These are phyloP conservation scores for Ramaria sp. DNA, from an alignment of 768 basidiomycete genomes.

Conservation along the genomic window DNA sequence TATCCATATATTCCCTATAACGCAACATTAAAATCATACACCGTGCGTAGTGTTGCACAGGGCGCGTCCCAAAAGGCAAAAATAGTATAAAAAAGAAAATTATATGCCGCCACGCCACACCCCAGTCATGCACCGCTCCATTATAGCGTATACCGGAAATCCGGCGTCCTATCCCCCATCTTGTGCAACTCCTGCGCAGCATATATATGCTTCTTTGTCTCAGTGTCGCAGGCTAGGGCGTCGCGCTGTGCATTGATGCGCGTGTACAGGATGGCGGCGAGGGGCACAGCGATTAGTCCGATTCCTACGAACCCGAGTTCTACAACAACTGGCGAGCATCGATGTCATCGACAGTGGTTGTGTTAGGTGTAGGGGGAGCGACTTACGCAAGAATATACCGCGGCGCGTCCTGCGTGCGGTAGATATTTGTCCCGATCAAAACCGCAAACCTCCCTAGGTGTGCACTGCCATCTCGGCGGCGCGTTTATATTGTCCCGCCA, in stretches of 20 bases:
- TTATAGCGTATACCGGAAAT: constrained; percentile 41
- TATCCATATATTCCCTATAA: too few relatives aligned
- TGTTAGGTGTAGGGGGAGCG: neutral
- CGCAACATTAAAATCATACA: too few relatives aligned
- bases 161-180: constrained; percentile 52
- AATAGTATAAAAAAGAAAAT: too few relatives aligned
- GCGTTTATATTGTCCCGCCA: constrained; percentile 61
- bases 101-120: too few relatives aligned
- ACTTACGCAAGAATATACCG: constrained; percentile 50
- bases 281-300: constrained; percentile 42
- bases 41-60: too few relatives aligned
- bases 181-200: constrained; percentile 21
- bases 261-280: constrained; percentile 38
- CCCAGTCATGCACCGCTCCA: too few relatives aligned
- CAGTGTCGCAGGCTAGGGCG: neutral
- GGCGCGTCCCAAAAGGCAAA: too few relatives aligned
- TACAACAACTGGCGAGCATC: constrained; percentile 34
- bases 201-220: neutral
- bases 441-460: constrained; percentile 57
- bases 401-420: constrained; percentile 46
- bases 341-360: neutral
- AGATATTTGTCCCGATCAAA: constrained; percentile 54
- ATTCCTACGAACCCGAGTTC: constrained; percentile 66
- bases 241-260: constrained; percentile 50
- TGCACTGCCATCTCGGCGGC: constrained; percentile 57